Base-by-base conservation (phyloP, 345 rosid genomes). In the Rhodamnia argentea region DNA sequence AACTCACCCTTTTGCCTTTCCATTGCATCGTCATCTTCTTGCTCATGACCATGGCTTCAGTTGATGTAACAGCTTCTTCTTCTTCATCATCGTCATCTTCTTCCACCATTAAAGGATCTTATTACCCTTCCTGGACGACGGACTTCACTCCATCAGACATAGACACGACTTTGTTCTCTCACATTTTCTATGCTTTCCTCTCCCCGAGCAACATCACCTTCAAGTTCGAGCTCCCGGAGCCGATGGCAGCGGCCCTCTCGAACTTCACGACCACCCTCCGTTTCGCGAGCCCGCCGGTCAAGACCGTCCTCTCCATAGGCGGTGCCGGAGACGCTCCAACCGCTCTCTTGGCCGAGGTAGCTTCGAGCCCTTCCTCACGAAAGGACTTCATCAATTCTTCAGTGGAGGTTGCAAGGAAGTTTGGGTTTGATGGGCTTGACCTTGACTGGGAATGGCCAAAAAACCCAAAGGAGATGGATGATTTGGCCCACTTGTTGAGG, bases 391-490 rank as follows among this genome's bases (percentile, higher is more conserved):
- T 93, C 86, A 29, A 85, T 10, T 93, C 96, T 2, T 87, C 95
- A 0, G 40, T 92, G 10, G 88, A 91, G 78, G 85, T 89, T 1
- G 96, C 94, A 3, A 85, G 96, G 57, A 81, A 81, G 51, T 90
- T 62, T 40, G 93, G 90, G 32, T 93, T 90, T 54, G 93, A 92
- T 76, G 96, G 96, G 85, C 87, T 93, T 74, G 95, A 94, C 87
- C 87, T 94, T 42, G 95, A 92, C 55, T 94, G 95, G 96, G 96
- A 94, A 58, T 93, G 70, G 75, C 95, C 96, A 8, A 3, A 81
- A 55, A 87, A 4, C 88, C 88, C 83, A 7, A 82, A 82, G 83
- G 92, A 93, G 52, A 92, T 92, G 95, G 47, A 84, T 9, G 32
- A 89, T 75, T 87, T 91, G 62, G 90, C 85, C 89, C 44, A 22